Evolutionary conservation across 768 basidiomycete genomes (phyloP), one percentile per base, ranked within the genome.

Genomic region (Lactifluus subvellereus): DNA sequence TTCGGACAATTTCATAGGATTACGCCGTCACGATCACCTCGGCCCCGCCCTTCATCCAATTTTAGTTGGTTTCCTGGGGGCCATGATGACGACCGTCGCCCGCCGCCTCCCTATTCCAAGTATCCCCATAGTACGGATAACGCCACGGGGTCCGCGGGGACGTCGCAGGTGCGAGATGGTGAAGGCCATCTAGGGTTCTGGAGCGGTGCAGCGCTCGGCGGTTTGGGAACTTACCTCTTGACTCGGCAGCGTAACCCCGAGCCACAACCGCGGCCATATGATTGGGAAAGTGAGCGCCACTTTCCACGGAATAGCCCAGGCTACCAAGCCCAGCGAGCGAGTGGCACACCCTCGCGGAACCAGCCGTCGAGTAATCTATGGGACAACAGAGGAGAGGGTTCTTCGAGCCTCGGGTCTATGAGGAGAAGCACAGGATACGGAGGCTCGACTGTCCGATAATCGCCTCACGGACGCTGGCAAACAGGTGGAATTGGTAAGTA

Each of bases 391-490:
- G 85, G 84, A 6, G 88, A 88, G 71, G 88, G 88, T 6, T 72
- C 84, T 16, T 89, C 88, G 30, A 83, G 79, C 70, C 69, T 90
- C 52, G 91, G 90, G 6, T 66, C 81, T 27, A 85, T 89, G 80
- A 81, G 91, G 71, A 77, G 82, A 40, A 90, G 89, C 70, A 89
- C 89, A 16, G 92, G 90, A 0, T 82, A 88, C 60, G 93, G 92
- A 35, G 85, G 91, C 32, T 89, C 91, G 4, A 84, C 74, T 64
- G 85, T 87, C 32, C 79, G 91, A 64, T 93, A 69, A 75, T 73
- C n/a, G 16, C 18, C 6, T 6, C n/a, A 43, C 6, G 48, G 27
- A 18, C 32, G 43, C 11, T 18, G 4, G 20, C 14, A n/a, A 45
- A 27, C 40, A 3, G 40, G 54, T 51, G 22, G 35, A 47, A 6